phyloP scores from a whole-genome alignment of 1,284 basidiomycete species.

The Singerocomus rubriflavus region DNA sequence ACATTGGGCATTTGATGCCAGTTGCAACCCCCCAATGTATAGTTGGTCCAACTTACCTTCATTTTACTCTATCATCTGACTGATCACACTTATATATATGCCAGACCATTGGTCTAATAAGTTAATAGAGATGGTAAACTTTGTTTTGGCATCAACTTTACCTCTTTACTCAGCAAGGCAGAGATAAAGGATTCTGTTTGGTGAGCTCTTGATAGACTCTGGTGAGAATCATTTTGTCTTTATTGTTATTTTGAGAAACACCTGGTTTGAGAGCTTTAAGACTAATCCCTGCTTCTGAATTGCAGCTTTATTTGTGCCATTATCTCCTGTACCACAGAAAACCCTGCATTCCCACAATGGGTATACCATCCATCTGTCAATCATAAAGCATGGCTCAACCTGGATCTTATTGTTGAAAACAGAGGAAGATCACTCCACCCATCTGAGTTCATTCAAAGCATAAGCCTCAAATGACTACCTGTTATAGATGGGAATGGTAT shows the following conservation, averaged over 20 bases:
- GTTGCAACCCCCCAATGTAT: slow-evolving; percentile 14
- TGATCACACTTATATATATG: background rate
- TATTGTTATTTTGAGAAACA: no score
- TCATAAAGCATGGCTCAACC: slow-evolving; percentile 22
- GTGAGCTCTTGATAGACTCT: slow-evolving; percentile 20
- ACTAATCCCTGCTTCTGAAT: background rate
- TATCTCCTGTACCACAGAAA: slow-evolving; percentile 18
- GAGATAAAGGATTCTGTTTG: slow-evolving; percentile 11
- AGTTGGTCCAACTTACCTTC: slow-evolving; percentile 9
- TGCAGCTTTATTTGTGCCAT: slow-evolving; percentile 22
- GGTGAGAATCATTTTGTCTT: slow-evolving; percentile 8
- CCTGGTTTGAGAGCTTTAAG: background rate
- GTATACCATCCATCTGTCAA: slow-evolving; percentile 19
- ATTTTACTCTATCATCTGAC: background rate
- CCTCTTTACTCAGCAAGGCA: slow-evolving; percentile 6
- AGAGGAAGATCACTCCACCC: slow-evolving; percentile 18
- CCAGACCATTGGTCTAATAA: slow-evolving; percentile 11
- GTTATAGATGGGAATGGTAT: slow-evolving; percentile 12
- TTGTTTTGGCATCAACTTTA: slow-evolving; percentile 18
- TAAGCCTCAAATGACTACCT: slow-evolving; percentile 18
- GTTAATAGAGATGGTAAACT: slow-evolving; percentile 12
- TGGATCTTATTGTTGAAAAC: slow-evolving; percentile 18
- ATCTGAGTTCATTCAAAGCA: slow-evolving; percentile 15
- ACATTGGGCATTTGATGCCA: slow-evolving; percentile 13
- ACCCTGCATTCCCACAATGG: slow-evolving; percentile 13